Evolutionary conservation across 441 rosid genomes (phyloP).

Genomic region (Croton laevigatus): DNA sequence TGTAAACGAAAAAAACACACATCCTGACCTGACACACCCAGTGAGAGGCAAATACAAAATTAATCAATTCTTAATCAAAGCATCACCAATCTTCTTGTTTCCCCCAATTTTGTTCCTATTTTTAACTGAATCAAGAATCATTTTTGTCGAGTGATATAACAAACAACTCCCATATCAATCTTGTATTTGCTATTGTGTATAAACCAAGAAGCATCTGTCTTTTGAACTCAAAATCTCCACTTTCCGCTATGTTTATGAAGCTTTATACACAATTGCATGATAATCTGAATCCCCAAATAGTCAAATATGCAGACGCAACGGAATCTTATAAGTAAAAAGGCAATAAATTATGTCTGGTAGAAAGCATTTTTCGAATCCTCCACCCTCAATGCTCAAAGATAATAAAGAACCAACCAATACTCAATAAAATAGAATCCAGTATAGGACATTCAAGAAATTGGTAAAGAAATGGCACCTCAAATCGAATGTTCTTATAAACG

Average conservation of each 20-base stretch:
- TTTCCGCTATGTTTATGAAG: not conserved
- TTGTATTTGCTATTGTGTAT: too few relatives aligned
- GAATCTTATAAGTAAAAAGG: too few relatives aligned
- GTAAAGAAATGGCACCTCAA: slow-evolving; percentile 53
- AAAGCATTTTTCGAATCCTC: too few relatives aligned
- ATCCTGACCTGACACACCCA: not conserved
- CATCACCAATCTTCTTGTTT: too few relatives aligned
- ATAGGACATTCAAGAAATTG: not conserved
- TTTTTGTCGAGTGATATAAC: not conserved
- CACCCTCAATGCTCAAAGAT: not conserved
- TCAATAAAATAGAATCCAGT: not conserved
- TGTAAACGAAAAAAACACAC: not conserved
- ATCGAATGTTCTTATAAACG: slow-evolving; percentile 89
- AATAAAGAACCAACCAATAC: not conserved
- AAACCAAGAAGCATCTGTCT: not conserved
- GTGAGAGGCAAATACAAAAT: slow-evolving; percentile 3
- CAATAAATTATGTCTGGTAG: too few relatives aligned
- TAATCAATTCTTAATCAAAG: not conserved
- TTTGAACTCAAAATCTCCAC: not conserved
- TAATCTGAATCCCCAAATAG: not conserved
- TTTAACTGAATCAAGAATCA: not conserved
- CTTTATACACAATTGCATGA: not conserved
- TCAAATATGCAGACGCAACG: too few relatives aligned
- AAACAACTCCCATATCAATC: slow-evolving; percentile 6
- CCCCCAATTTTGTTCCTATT: too few relatives aligned